These are phyloP conservation scores for Yamadazyma tumulicola DNA, from an alignment of 805 yeast genomes.

Conservation along the genomic window DNA sequence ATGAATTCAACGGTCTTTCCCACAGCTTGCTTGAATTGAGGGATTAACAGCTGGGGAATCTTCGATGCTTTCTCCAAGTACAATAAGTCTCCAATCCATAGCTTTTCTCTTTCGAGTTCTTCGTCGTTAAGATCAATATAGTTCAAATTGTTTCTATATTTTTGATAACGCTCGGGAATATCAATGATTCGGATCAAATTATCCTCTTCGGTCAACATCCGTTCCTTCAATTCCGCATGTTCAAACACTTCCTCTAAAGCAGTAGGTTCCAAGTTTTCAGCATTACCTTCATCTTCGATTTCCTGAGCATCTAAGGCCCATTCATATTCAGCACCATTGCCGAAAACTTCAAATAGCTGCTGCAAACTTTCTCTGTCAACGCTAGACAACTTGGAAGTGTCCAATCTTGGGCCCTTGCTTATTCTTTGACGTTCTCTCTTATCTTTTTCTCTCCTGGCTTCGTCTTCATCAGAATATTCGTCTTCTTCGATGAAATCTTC, in stretches of 20 bases:
- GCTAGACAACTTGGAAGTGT: constrained; percentile 56
- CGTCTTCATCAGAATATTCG: constrained; percentile 88
- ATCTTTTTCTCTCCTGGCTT: constrained; percentile 35
- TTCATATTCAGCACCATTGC: constrained; percentile 95
- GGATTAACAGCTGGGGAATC: constrained; percentile 34
- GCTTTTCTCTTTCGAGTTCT: constrained; percentile 69
- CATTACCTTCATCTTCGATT: constrained; percentile 52
- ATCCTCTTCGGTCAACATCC: constrained; percentile 89
- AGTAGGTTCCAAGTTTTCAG: constrained; percentile 52
- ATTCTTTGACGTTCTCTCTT: constrained; percentile 29
- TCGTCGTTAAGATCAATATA: constrained; percentile 65
- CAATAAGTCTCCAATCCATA: constrained; percentile 74
- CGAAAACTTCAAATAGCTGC: constrained; percentile 92
- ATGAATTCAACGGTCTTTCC: constrained; percentile 68
- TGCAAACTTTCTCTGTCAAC: constrained; percentile 88
- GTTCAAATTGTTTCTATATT: constrained; percentile 62
- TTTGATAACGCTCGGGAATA: constrained; percentile 89
- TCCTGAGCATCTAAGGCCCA: constrained; percentile 96
- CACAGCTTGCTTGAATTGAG: constrained; percentile 67
- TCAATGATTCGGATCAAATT: constrained; percentile 83
- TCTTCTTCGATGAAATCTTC: constrained; percentile 98
- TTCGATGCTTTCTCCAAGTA: constrained; percentile 51
- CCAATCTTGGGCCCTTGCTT: constrained; percentile 42
- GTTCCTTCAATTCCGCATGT: constrained; percentile 85
- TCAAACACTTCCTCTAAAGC: constrained; percentile 89